Conservation (phyloP, 139 green algal genomes). For the Micractinium sp. region DNA sequence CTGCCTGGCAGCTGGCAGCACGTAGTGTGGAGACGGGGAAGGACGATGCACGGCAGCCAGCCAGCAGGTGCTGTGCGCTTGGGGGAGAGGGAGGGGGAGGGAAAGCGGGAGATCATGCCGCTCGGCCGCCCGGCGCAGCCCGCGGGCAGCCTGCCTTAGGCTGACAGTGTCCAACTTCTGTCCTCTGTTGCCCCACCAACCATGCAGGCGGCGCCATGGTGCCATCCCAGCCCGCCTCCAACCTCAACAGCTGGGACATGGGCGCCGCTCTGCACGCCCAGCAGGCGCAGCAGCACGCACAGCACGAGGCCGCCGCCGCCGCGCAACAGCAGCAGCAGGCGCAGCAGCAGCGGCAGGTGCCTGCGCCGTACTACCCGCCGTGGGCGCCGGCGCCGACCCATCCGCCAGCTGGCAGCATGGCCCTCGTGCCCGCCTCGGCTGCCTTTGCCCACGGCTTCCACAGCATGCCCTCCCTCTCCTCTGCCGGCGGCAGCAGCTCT, state of each 20-base stretch:
- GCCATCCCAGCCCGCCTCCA: neutral
- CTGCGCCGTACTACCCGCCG: slow-evolving; percentile 25
- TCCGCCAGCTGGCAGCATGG: slow-evolving; percentile 3
- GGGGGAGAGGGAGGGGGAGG: neutral
- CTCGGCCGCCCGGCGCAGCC: too few relatives aligned
- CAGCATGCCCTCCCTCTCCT: neutral
- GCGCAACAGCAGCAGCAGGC: slow-evolving; percentile 2
- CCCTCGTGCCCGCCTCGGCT: neutral
- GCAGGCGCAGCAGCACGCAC: neutral
- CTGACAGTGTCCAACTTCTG: too few relatives aligned
- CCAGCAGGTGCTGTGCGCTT: neutral
- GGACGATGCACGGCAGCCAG: too few relatives aligned
- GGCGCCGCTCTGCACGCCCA: slow-evolving; percentile 13
- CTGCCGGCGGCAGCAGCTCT: neutral
- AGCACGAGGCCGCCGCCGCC: neutral
- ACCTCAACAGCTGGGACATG: slow-evolving; percentile 38
- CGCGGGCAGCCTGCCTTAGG: neutral
- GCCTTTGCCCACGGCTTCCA: slow-evolving; percentile 8
- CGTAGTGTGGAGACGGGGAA: too few relatives aligned
- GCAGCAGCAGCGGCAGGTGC: neutral
- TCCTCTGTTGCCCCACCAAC: neutral
- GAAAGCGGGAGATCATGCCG: neutral
- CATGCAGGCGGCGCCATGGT: neutral
- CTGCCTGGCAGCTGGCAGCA: too few relatives aligned
- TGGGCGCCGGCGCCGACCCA: slow-evolving; percentile 14